Base-by-base conservation (phyloP, 495 filamentous ascomycete genomes). In the Penicillium macrosclerotiorum region DNA sequence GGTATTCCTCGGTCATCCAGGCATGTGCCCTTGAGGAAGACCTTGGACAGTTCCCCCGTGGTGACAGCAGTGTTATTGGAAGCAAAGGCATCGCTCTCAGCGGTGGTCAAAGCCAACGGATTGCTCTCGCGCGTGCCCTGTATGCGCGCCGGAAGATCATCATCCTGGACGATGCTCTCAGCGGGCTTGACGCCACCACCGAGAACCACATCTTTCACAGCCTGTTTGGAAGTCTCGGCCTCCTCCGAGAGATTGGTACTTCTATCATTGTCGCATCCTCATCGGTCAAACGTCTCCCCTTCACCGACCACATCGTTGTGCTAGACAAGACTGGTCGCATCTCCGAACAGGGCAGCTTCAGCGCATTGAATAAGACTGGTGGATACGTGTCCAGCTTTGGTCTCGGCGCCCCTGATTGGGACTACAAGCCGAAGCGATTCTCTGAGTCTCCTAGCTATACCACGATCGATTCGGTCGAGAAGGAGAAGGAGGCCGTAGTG, bases 91-190 rank as follows among this genome's bases (percentile, higher is more conserved):
- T 84, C 42, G 71, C 73, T 3, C 68, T 89, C 7, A 82, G 78
- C 50, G 83, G 83, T 8, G 85, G 84, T 0, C 84, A 88, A 50
- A 80, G 77, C 47, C 83, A 88, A 52, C 70, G 84, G 3, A 71
- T 88, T 42, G 72, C 77, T 16, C 62, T 84, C 7, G 81, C 82
- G 23, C 64, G 82, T 20, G 78, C 77, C 32, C 63, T 82, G 3
- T 85, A 86, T 54, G 59, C 78, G 6, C 52, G 75, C n/a, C 63
- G 70, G n/a, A 68, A 75, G 32, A 54, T 82, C 8, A 54, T 80
- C 17, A 62, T 84, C 7, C 57, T 84, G 2, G 81, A 83, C 40
- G 79, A 87, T 50, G 66, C 80, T 5, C 69, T 88, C 19, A 83
- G 74, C 42, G 80, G 77, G 3, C 65, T 86, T 9, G 83, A 86